Evolutionary conservation across 2,329 filamentous ascomycete genomes (phyloP).

Genomic region (Xylariaceae sp.): DNA sequence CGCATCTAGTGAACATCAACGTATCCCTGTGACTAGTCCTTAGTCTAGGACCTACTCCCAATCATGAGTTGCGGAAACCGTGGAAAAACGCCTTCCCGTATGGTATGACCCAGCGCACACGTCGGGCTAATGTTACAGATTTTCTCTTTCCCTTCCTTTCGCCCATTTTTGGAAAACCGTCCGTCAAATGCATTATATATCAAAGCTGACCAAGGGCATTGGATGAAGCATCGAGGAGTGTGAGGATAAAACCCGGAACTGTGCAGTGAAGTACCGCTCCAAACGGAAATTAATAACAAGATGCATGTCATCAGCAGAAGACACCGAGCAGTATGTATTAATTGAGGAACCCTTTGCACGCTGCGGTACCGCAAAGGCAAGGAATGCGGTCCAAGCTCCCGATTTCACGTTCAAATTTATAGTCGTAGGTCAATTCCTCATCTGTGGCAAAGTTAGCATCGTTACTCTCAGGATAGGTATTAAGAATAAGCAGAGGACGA

Average conservation of each 20-base stretch:
- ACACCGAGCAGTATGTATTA: constrained; percentile 51
- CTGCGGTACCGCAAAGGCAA: constrained; percentile 92
- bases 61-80: constrained; percentile 2
- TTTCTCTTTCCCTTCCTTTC: constrained; percentile 14
- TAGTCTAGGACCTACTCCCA: constrained; percentile 4
- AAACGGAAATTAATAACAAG: not conserved
- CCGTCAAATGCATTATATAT: constrained; percentile 28
- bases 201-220: constrained; percentile 20
- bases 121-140: constrained; percentile 23
- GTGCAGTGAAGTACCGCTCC: not conserved
- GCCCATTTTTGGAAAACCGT: constrained; percentile 11
- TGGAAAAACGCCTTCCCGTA: constrained; percentile 15
- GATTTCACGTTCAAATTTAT: constrained; percentile 98
- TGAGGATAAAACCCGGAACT: constrained; percentile 5
- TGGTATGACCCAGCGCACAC: constrained; percentile 11
- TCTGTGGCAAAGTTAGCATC: constrained; percentile 61
- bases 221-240: constrained; percentile 3
- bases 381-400: constrained; percentile 94
- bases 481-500: constrained; percentile 34
- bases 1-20: not conserved
- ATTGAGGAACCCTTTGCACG: constrained; percentile 99
- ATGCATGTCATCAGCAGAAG: not conserved
- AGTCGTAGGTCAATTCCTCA: constrained; percentile 99
- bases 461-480: not conserved
- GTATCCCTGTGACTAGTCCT: not conserved